Percentiles rank a stretch among this genome's conserved stretches.
Evolutionary conservation across 495 filamentous ascomycete genomes (phyloP).

Genomic region (Neurospora discreta): DNA sequence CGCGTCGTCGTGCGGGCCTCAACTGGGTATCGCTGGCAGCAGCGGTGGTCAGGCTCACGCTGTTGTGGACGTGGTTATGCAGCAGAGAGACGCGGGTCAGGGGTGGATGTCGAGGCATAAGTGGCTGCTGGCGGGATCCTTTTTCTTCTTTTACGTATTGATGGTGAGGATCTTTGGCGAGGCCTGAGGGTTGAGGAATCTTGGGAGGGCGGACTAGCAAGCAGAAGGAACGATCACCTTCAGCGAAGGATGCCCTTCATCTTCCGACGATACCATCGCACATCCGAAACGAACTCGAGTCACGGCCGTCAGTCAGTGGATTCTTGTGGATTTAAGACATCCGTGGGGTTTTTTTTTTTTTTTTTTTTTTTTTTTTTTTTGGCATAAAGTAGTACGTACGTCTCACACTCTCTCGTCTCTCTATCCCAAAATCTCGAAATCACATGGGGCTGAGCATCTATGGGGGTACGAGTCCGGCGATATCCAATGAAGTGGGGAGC

Average conservation of each 20-base stretch:
- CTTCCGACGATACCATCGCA: neutral
- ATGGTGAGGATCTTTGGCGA: constrained; percentile 59
- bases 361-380: too few species aligned
- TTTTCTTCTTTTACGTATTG: constrained; percentile 69
- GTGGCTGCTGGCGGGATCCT: constrained; percentile 51
- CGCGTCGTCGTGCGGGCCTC: constrained; percentile 53
- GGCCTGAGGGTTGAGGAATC: neutral
- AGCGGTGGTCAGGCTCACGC: constrained; percentile 64
- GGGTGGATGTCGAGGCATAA: constrained; percentile 74
- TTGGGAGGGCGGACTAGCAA: neutral
- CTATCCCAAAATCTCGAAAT: too few species aligned
- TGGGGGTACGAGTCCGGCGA: too few species aligned
- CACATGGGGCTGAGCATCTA: too few species aligned
- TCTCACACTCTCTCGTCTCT: too few species aligned
- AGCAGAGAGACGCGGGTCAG: constrained; percentile 65
- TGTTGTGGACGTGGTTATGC: constrained; percentile 64
- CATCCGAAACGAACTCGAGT: neutral
- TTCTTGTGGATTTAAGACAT: neutral
- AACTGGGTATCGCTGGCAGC: constrained; percentile 46
- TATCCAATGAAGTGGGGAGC: too few species aligned
- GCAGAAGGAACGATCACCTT: neutral
- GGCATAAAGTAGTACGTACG: too few species aligned
- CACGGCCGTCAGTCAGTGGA: neutral
- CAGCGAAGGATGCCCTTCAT: neutral
- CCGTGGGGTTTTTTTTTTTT: too few species aligned